Conservation (phyloP, 2,329 filamentous ascomycete species). For the Fusarium liriodendri region DNA sequence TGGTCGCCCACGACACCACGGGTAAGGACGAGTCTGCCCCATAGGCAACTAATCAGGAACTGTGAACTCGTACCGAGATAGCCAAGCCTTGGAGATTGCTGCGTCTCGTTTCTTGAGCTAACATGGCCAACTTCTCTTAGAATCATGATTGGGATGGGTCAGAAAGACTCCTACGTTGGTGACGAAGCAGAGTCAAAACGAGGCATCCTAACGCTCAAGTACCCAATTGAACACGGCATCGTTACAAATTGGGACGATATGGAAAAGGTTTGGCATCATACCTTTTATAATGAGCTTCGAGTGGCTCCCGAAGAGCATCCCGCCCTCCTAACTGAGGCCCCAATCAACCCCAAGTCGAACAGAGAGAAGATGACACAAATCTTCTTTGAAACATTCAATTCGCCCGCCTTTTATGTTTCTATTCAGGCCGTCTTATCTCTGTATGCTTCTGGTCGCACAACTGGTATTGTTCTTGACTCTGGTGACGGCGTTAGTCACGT, state of each 20-base stretch:
- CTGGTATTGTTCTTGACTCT: constrained; percentile 99
- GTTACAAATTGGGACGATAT: constrained; percentile 99
- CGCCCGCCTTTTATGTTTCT: constrained; percentile 99
- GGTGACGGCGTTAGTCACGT: constrained; percentile 99
- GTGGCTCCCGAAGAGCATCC: constrained; percentile 99
- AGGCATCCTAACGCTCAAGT: constrained; percentile 99
- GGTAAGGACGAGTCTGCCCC: constrained; percentile 71
- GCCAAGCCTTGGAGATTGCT: neutral
- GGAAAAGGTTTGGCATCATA: constrained; percentile 99
- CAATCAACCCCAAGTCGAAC: constrained; percentile 99
- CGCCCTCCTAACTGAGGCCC: constrained; percentile 97
- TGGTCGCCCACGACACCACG: constrained; percentile 99
- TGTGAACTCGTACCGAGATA: neutral
- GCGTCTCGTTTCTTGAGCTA: constrained; percentile 14
- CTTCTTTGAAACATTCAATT: constrained; percentile 99
- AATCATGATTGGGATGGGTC: constrained; percentile 99
- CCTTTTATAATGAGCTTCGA: constrained; percentile 99
- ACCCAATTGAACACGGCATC: constrained; percentile 99
- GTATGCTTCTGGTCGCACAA: constrained; percentile 99
- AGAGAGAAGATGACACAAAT: constrained; percentile 99
- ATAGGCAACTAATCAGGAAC: neutral
- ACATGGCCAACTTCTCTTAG: constrained; percentile 58
- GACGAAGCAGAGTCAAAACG: constrained; percentile 99
- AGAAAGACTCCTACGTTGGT: constrained; percentile 99
- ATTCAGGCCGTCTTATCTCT: constrained; percentile 99